Evolutionary conservation across 1,284 basidiomycete genomes (phyloP).

Genomic region (Austroboletus novae-zelandiae): DNA sequence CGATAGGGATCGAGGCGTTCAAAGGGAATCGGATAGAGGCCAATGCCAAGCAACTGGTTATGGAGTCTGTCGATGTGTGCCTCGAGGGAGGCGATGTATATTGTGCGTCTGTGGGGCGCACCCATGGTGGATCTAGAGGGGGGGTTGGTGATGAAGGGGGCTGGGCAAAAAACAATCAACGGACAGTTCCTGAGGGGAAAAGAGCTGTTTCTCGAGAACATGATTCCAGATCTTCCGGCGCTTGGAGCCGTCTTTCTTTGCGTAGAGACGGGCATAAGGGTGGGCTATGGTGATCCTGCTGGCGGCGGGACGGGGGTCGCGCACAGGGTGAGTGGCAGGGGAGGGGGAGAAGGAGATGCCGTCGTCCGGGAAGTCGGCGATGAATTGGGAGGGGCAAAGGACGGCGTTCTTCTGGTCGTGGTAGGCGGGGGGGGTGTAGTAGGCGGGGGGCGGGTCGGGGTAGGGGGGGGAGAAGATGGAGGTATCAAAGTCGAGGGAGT

Average conservation of each 20-base stretch:
- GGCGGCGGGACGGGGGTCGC: conserved; percentile 15
- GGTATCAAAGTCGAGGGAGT: conserved; percentile 14
- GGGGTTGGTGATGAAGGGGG: background rate
- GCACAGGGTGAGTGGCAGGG: conserved; percentile 12
- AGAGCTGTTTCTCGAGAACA: conserved; percentile 66
- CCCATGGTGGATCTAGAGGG: conserved; percentile 57
- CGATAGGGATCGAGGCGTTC: conserved; percentile 53
- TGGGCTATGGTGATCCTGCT: conserved; percentile 46
- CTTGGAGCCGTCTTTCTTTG: conserved; percentile 60
- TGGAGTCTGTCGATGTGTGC: conserved; percentile 62
- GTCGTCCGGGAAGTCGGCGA: conserved; percentile 21
- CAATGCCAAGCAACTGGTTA: conserved; percentile 47
- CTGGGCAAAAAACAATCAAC: conserved; percentile 17
- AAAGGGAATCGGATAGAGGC: conserved; percentile 52
- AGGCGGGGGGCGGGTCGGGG: conserved; percentile 7
- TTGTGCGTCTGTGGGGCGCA: conserved; percentile 57
- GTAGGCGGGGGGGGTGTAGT: conserved; percentile 9
- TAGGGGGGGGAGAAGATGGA: conserved; percentile 5
- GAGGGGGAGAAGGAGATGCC: conserved; percentile 19
- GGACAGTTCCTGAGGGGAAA: conserved; percentile 64
- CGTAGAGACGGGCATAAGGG: conserved; percentile 62
- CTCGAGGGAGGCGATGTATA: conserved; percentile 61
- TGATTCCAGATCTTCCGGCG: conserved; percentile 74
- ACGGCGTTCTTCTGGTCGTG: conserved; percentile 7
- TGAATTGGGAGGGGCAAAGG: background rate